A percentile compares a stretch with the other conserved stretches of the same genome.
phyloP scores from a whole-genome alignment of 192 early-diverging fungal species.

The Coemansia aciculifera region DNA sequence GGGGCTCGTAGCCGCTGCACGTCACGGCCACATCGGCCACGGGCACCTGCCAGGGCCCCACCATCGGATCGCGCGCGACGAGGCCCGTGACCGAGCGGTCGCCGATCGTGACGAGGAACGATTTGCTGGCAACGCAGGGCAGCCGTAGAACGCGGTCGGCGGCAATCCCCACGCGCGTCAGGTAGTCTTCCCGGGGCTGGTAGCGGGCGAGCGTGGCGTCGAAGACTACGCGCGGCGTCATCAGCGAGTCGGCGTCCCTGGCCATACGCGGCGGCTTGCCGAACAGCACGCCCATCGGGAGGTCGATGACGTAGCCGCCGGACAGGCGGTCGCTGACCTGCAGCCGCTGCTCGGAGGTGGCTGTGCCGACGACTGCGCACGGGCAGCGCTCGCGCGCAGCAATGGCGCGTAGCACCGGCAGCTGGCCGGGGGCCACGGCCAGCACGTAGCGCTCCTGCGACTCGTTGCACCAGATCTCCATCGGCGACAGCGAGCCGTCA shows the following conservation, averaged over 20 bases:
- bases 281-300: constrained; percentile 95
- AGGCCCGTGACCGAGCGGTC: constrained; percentile 94
- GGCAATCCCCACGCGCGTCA: constrained; percentile 60
- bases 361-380: constrained; percentile 86
- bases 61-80: constrained; percentile 95
- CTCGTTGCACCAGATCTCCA: constrained; percentile 99
- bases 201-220: constrained; percentile 63
- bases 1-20: constrained; percentile 64
- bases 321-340: constrained; percentile 75
- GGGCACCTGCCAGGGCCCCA: constrained; percentile 98
- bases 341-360: constrained; percentile 78
- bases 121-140: constrained; percentile 89
- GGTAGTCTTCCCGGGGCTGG: constrained; percentile 49
- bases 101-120: constrained; percentile 97
- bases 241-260: constrained; percentile 64
- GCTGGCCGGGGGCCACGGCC: constrained; percentile 71
- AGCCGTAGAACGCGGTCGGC: constrained; percentile 76
- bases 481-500: constrained; percentile 94
- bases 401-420: constrained; percentile 71
- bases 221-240: constrained; percentile 57
- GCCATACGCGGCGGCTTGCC: constrained; percentile 97
- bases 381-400: constrained; percentile 90
- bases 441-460: constrained; percentile 99
- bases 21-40: constrained; percentile 96
- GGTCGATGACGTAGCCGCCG: constrained; percentile 72